Evolutionary conservation across 371 early-diverging fungal species (phyloP).

Genomic region (Mucor lusitanicus): DNA sequence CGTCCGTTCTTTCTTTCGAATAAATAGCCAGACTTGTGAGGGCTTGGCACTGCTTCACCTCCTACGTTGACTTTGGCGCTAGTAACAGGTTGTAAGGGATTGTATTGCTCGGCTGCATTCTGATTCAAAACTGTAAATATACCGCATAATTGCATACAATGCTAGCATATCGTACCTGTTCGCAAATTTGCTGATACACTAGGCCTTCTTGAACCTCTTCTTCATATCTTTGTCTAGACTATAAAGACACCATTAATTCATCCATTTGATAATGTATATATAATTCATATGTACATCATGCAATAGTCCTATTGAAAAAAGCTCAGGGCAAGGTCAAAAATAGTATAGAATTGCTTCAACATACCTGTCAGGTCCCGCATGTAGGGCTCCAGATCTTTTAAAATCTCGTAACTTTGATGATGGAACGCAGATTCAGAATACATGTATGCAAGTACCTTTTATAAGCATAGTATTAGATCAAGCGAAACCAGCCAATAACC

Average conservation of each 20-base stretch:
- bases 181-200: slow-evolving; percentile 34
- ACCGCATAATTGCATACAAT: not conserved
- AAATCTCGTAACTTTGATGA: slow-evolving; percentile 73
- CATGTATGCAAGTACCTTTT: slow-evolving; percentile 66
- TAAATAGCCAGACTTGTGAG: slow-evolving; percentile 69
- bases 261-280: not conserved
- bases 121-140: slow-evolving; percentile 1
- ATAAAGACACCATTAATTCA: not conserved
- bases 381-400: slow-evolving; percentile 76
- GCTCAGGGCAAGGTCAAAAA: not conserved
- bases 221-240: slow-evolving; percentile 45
- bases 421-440: slow-evolving; percentile 76
- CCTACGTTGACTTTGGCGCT: not conserved
- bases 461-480: not conserved
- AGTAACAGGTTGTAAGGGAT: slow-evolving; percentile 26
- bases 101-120: slow-evolving; percentile 32
- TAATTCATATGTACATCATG: slow-evolving; percentile 38
- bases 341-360: not conserved
- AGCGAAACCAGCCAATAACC: not conserved
- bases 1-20: slow-evolving; percentile 72
- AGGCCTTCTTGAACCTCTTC: slow-evolving; percentile 41
- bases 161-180: slow-evolving; percentile 16
- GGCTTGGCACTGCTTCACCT: not conserved
- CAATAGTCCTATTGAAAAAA: slow-evolving; percentile 31
- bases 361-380: slow-evolving; percentile 72